Evolutionary conservation across 768 basidiomycete species (phyloP).

Genomic region (Macrolepiota albuminosa): DNA sequence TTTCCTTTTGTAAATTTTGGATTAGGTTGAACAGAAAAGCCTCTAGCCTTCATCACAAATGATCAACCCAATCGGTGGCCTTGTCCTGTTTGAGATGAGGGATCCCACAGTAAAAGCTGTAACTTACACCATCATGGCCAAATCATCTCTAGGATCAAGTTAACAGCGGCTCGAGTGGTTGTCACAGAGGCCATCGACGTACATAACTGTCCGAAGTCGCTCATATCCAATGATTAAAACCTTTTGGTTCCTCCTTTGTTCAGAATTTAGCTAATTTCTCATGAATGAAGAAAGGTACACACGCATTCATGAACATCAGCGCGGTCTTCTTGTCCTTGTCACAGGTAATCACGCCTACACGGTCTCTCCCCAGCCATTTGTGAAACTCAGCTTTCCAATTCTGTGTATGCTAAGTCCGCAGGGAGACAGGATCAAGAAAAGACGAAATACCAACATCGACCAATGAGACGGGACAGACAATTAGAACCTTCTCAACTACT

Average conservation of each 20-base stretch:
- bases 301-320: slow-evolving; percentile 75
- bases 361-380: slow-evolving; percentile 78
- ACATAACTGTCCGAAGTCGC: slow-evolving; percentile 80
- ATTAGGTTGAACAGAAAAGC: background rate
- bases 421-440: background rate
- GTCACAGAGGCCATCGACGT: slow-evolving; percentile 2
- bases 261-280: background rate
- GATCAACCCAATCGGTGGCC: slow-evolving; percentile 89
- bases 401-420: slow-evolving; percentile 29
- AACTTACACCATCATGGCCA: slow-evolving; percentile 61
- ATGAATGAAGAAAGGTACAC: slow-evolving; percentile 19
- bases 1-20: background rate
- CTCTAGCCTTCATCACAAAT: slow-evolving; percentile 87
- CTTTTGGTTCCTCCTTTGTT: slow-evolving; percentile 62
- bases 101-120: background rate
- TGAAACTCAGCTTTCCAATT: slow-evolving; percentile 96
- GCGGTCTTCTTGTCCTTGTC: slow-evolving; percentile 46
- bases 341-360: slow-evolving; percentile 39
- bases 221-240: slow-evolving; percentile 96
- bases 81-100: slow-evolving; percentile 22
- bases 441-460: slow-evolving; percentile 51
- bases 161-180: background rate
- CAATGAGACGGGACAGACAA: slow-evolving; percentile 92
- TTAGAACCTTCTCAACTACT: slow-evolving; percentile 73
- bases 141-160: slow-evolving; percentile 28